Evolutionary conservation across 177 flowering plant genomes (phyloP).

Genomic region (Vitis hybrid): DNA sequence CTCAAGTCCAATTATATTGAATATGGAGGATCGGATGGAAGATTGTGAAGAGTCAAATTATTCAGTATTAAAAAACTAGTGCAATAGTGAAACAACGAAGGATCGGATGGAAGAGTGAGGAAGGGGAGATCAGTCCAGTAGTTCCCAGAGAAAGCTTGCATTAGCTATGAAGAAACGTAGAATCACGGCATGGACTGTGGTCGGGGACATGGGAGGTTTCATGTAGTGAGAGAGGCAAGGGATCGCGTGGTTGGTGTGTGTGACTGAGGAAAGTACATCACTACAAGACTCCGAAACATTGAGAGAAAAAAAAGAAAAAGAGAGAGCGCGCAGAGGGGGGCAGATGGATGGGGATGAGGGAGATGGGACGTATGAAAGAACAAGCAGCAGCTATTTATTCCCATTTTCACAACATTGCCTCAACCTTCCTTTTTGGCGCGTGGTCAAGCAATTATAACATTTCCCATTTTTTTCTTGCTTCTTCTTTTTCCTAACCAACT

Average conservation of each 20-base stretch:
- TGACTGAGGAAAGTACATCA: slow-evolving; percentile 2
- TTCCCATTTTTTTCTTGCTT: no score
- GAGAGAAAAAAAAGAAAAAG: slow-evolving; percentile 2
- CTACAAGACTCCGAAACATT: not conserved
- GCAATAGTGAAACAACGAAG: not conserved
- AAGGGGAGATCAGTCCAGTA: not conserved
- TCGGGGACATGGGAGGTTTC: not conserved
- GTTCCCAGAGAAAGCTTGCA: no score
- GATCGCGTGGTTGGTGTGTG: slow-evolving; percentile 8
- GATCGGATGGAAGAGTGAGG: not conserved
- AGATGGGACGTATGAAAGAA: slow-evolving; percentile 40
- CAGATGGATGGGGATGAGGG: not conserved
- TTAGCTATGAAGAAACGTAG: no score
- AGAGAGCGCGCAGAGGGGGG: not conserved
- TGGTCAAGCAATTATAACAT: not conserved
- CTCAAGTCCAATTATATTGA: not conserved
- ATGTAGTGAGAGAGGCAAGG: not conserved
- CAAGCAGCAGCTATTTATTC: slow-evolving; percentile 5
- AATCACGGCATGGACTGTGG: no score
- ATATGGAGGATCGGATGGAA: not conserved
- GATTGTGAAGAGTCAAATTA: not conserved
- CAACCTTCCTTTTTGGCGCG: not conserved
- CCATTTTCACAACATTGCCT: not conserved
- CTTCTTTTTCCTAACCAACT: no score
- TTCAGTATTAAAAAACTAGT: not conserved